Evolutionary conservation across 1,139 yeast species (phyloP).

Genomic region (Debaryomycetaceae sp.): DNA sequence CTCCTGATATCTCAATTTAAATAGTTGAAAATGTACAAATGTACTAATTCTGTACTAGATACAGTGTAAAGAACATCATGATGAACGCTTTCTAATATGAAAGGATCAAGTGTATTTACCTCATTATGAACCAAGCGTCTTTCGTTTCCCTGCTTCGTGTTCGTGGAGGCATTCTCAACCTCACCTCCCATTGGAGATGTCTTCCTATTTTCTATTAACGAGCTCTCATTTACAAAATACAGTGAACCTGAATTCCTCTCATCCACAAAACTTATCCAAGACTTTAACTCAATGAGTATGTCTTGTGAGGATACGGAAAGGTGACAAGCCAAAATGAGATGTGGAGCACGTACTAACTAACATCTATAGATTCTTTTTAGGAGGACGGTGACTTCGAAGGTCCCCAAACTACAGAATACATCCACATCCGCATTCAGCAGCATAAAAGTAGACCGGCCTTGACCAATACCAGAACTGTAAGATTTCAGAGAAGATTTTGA

Average conservation of each 20-base stretch:
- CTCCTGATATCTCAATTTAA: not conserved
- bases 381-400: slow-evolving; percentile 98
- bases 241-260: slow-evolving; percentile 9
- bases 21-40: not conserved
- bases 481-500: slow-evolving; percentile 91
- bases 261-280: slow-evolving; percentile 88
- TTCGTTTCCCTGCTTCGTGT: not conserved
- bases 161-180: not conserved
- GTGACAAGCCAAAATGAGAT: not conserved
- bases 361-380: slow-evolving; percentile 86
- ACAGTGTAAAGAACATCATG: too few species aligned
- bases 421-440: slow-evolving; percentile 98
- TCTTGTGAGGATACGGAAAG: slow-evolving; percentile 21
- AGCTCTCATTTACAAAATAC: not conserved
- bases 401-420: slow-evolving; percentile 86
- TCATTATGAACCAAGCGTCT: too few species aligned
- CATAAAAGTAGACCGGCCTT: slow-evolving; percentile 99
- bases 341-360: slow-evolving; percentile 3
- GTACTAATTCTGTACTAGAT: not conserved
- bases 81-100: too few species aligned
- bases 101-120: too few species aligned
- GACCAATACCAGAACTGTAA: slow-evolving; percentile 92
- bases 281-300: slow-evolving; percentile 89
- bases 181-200: not conserved
- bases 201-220: not conserved